Evolutionary conservation across 1,284 basidiomycete genomes (phyloP).

Genomic region (Pisolithus thermaeus): DNA sequence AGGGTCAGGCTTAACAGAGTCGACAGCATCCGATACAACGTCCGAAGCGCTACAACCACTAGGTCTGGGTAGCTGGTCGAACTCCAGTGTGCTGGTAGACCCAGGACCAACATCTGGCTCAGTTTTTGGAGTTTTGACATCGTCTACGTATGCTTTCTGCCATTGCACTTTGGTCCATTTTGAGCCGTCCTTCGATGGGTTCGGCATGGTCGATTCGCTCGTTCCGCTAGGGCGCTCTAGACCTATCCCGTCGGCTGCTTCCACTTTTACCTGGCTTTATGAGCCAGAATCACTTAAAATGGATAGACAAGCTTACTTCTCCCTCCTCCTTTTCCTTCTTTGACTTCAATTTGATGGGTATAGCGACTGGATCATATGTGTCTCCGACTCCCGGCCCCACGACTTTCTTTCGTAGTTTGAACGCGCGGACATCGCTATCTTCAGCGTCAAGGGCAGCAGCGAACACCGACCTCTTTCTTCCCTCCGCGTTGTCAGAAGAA

Average conservation of each 20-base stretch:
- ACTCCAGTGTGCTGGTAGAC: neutral
- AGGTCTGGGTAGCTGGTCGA: neutral
- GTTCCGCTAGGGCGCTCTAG: neutral
- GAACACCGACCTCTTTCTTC: slow-evolving; percentile 29
- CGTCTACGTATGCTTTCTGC: slow-evolving; percentile 18
- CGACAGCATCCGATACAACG: neutral
- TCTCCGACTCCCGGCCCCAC: slow-evolving; percentile 53
- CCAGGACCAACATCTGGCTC: neutral
- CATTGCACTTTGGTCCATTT: slow-evolving; percentile 33
- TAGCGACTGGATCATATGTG: slow-evolving; percentile 65
- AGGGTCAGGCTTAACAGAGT: neutral
- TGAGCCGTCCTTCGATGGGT: slow-evolving; percentile 5
- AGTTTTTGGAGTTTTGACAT: neutral
- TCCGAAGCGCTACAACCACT: neutral
- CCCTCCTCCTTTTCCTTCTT: slow-evolving; percentile 43
- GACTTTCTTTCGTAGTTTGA: slow-evolving; percentile 63
- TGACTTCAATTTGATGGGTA: slow-evolving; percentile 56
- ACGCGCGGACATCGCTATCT: slow-evolving; percentile 53
- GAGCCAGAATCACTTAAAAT: neutral
- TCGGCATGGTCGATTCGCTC: neutral
- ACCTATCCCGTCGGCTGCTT: slow-evolving; percentile 9
- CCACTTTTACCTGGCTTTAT: neutral
- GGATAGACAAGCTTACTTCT: neutral
- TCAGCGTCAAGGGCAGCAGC: slow-evolving; percentile 25
- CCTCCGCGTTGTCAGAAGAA: slow-evolving; percentile 14